Evolutionary conservation across 2,329 filamentous ascomycete species (phyloP).

Genomic region (Blastomyces gilchristii): DNA sequence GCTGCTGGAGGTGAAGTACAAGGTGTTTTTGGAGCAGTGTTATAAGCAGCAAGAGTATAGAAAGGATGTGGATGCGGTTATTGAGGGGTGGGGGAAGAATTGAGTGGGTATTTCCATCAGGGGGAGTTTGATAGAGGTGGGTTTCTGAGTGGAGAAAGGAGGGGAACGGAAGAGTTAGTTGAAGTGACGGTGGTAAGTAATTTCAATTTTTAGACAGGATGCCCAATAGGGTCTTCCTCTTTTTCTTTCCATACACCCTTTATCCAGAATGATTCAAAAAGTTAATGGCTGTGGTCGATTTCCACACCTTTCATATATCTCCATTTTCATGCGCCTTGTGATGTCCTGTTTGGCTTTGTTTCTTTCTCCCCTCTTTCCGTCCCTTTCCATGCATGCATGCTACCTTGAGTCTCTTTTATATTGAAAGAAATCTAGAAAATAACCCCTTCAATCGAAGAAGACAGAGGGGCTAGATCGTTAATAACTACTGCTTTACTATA

Average conservation of each 20-base stretch:
- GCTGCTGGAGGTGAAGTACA: conserved; percentile 79
- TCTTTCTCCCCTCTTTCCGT: background rate
- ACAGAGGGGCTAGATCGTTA: too few relatives aligned
- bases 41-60: conserved; percentile 75
- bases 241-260: background rate
- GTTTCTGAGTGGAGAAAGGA: background rate
- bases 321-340: too few relatives aligned
- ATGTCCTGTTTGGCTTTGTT: too few relatives aligned
- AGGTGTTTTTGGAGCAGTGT: conserved; percentile 90
- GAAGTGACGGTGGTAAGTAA: too few relatives aligned
- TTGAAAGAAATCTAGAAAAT: too few relatives aligned
- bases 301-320: too few relatives aligned
- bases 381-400: background rate
- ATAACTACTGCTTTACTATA: too few relatives aligned
- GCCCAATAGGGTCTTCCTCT: background rate
- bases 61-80: conserved; percentile 59
- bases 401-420: too few relatives aligned
- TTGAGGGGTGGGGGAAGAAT: conserved; percentile 34
- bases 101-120: background rate
- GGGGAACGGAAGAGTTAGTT: too few relatives aligned
- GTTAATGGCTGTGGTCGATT: background rate
- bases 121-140: background rate
- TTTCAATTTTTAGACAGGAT: background rate
- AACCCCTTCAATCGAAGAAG: too few relatives aligned
- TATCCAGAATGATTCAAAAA: background rate